Conservation (phyloP, 345 rosid genomes). For the Salix suchowensis region DNA sequence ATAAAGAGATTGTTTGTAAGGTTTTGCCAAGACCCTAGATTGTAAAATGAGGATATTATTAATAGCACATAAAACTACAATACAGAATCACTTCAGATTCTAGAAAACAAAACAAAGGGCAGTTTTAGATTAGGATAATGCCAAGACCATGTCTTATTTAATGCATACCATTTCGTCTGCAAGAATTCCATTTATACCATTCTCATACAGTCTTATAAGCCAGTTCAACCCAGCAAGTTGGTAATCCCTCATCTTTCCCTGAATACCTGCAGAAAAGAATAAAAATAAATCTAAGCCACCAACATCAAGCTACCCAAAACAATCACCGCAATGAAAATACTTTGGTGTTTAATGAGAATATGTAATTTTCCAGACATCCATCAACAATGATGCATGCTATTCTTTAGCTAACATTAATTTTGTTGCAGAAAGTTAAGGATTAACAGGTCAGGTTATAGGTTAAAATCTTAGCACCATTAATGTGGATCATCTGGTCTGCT, state of each 20-base stretch:
- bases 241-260: conserved; percentile 97
- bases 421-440: neutral
- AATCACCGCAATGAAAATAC: neutral
- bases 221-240: conserved; percentile 96
- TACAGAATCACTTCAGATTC: neutral
- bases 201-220: conserved; percentile 93
- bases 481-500: neutral
- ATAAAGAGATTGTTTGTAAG: conserved; percentile 84
- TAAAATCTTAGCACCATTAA: neutral
- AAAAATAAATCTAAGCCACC: neutral
- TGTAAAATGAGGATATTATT: neutral
- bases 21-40: conserved; percentile 97
- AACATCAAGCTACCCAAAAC: neutral
- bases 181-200: conserved; percentile 94
- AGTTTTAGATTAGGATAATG: neutral
- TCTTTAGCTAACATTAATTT: neutral
- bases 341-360: neutral
- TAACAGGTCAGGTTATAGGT: neutral
- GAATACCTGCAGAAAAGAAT: conserved; percentile 52
- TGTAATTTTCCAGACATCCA: neutral
- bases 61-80: neutral
- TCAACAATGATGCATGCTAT: neutral
- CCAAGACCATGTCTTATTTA: neutral
- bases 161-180: conserved; percentile 87
- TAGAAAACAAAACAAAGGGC: neutral